phyloP scores from a whole-genome alignment of 148 eudicot species.

The Camellia japonica region DNA sequence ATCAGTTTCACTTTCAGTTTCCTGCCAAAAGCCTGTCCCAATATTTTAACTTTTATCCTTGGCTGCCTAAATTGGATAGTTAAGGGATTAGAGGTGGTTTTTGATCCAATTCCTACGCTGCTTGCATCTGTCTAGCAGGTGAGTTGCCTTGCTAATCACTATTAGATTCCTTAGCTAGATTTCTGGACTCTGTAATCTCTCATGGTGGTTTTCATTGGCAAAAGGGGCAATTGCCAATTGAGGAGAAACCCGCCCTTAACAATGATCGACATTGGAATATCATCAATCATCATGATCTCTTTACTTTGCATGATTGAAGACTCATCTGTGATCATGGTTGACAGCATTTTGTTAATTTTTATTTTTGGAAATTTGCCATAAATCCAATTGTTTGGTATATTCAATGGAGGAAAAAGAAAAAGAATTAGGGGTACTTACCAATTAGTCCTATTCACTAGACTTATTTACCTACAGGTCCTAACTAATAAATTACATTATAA shows the following conservation, averaged over 20 bases:
- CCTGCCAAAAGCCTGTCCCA: background rate
- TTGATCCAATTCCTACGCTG: background rate
- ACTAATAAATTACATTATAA: no score
- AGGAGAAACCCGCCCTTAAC: background rate
- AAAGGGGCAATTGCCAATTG: no score
- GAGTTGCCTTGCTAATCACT: no score
- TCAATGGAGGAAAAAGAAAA: constrained; percentile 4
- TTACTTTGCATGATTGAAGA: constrained; percentile 11
- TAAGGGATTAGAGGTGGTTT: background rate
- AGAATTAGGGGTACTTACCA: no score
- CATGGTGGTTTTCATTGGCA: no score
- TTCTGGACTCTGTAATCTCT: no score
- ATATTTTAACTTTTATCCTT: background rate
- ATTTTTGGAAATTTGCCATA: background rate
- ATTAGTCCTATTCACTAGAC: no score
- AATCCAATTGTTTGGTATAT: background rate
- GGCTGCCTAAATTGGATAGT: constrained; percentile 4
- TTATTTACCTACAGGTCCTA: no score
- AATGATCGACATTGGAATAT: background rate
- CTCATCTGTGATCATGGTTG: constrained; percentile 9
- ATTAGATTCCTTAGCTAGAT: no score
- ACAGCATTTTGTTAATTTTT: background rate
- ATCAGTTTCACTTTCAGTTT: no score
- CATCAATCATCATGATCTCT: background rate
- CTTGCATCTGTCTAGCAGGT: background rate